Base-by-base conservation (phyloP, 2,329 filamentous ascomycete genomes). In the Plenodomus tracheiphilus region DNA sequence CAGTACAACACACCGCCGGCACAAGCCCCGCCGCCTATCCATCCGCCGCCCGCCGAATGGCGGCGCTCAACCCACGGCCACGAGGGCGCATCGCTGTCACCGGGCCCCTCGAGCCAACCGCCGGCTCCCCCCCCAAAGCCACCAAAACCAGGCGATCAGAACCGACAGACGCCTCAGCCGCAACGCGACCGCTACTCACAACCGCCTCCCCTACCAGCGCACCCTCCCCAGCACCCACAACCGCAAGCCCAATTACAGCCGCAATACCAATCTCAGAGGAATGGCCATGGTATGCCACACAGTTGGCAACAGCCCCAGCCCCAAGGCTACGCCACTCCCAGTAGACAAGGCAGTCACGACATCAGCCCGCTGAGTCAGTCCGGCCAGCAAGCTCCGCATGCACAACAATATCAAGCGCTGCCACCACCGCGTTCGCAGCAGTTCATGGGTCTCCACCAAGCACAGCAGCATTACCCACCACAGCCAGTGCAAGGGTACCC, bases 11-110 rank as follows among this genome's bases (percentile, higher is more conserved):
- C 61, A 51, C 61, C 64, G 9, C 43, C 52, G 18, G 59, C 55
- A 38, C 69, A 61, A 49, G 68, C 72, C 55, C 59, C 72, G 11
- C 63, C 69, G 9, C 70, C 70, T 22, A 73, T 88, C n/a, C 88
- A 88, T 50, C 88, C 88, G 45, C 77, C 88, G 16, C 89, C 88
- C 8, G 83, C 84, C 20, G 85, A 87, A 61, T 69, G 64, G 54
- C 59, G 70, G 28, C 65, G 62, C 19, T 66, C 72, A 13, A 59
- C 61, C 19, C 67, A 68, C 10, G 64, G 67, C 11, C 58, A 60
- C 20, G 62, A 68, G 18, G 61, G 56, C 28, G 59, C 66, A 7
- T 71, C 74, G 21, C 68, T 73, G 3, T 73, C 73, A 4, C 63
- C 74, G 58, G 56, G 51, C 5, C 50, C 55, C 22, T 45, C 67